Evolutionary conservation across 352 stramenopile species (phyloP).

Genomic region (Pythium oligandrum): DNA sequence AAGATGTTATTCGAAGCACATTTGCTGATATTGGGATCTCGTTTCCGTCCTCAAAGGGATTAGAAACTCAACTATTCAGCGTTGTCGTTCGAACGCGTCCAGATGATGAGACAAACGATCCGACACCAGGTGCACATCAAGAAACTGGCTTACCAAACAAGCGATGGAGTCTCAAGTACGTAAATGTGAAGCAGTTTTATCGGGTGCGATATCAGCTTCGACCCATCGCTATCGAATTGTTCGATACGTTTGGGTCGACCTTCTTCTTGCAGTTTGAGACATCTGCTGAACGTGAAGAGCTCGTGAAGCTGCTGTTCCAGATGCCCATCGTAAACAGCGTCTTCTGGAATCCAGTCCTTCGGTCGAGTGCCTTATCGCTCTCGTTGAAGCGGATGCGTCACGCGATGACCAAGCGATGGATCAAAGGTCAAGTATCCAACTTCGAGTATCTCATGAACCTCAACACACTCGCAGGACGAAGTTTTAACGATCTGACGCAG

Average conservation of each 20-base stretch:
- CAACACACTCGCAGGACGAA: conserved; percentile 93
- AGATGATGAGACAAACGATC: neutral
- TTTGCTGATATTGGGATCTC: conserved; percentile 45
- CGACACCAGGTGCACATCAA: neutral
- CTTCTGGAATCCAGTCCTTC: conserved; percentile 71
- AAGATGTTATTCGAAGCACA: conserved; percentile 43
- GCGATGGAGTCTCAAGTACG: conserved; percentile 61
- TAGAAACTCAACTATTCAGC: conserved; percentile 34
- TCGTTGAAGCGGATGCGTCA: conserved; percentile 69
- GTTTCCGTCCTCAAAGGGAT: conserved; percentile 33
- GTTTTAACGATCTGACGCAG: conserved; percentile 98
- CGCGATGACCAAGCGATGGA: conserved; percentile 63
- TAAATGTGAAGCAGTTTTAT: conserved; percentile 67
- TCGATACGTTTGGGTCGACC: conserved; percentile 58
- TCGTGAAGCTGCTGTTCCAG: conserved; percentile 66
- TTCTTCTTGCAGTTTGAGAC: conserved; percentile 76
- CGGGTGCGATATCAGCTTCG: conserved; percentile 78
- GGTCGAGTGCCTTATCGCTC: conserved; percentile 50
- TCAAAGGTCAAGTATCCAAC: conserved; percentile 64
- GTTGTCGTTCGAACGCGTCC: conserved; percentile 17
- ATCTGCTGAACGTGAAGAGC: conserved; percentile 42
- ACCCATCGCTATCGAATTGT: conserved; percentile 71
- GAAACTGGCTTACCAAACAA: conserved; percentile 6
- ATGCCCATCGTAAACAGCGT: conserved; percentile 82
- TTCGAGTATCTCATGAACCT: conserved; percentile 98